Evolutionary conservation across 495 filamentous ascomycete species (phyloP), one percentile per base, ranked within the genome.

Genomic region (Talaromyces ruber): DNA sequence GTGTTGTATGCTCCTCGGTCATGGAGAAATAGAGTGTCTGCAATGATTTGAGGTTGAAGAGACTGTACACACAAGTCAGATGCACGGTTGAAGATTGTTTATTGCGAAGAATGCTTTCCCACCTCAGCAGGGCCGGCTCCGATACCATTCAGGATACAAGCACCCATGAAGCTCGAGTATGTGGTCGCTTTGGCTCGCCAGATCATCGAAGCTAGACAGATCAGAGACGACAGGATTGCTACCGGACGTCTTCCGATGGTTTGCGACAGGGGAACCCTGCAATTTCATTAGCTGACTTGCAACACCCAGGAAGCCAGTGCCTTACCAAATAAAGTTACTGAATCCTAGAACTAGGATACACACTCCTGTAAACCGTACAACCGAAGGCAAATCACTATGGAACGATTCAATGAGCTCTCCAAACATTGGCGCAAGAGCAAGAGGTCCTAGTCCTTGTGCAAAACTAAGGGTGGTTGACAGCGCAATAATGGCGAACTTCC

Each of bases 1-100:
- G 85, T 87, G 61, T 88, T 85, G 66, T 85, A 84, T 43, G 82
- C 81, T 25, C 86, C 86, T 51, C 86, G 76, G 64, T 88, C 84
- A 66, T 89, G 84, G 1, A 88, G 69, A 72, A 88, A 88, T 70
- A 85, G 84, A 59, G 86, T 82, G 62, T 88, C 86, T 12, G 84
- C 79, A 61, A 88, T 88, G 24, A 89, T 79, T 58, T 83, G 79
- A 0, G 85, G 84, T 53, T 83, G 81, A 3, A 87, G 74, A 1
- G 84, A 86, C 71, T 88, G 56, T 16, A 60, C 43, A 22, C n/a
- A n/a, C n/a, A 21, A 21, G 21, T 47, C n/a, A 47, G 43, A 45
- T 18, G n/a, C 39, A 7, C 18, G n/a, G n/a, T 18, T n/a, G 6
- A 45, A 18, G 6, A n/a, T 4, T 4, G 7, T n/a, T 45, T 5